Percentiles rank a stretch among this genome's conserved stretches.
Evolutionary conservation across 2,329 filamentous ascomycete species (phyloP).

Genomic region (Botrytis cinerea): DNA sequence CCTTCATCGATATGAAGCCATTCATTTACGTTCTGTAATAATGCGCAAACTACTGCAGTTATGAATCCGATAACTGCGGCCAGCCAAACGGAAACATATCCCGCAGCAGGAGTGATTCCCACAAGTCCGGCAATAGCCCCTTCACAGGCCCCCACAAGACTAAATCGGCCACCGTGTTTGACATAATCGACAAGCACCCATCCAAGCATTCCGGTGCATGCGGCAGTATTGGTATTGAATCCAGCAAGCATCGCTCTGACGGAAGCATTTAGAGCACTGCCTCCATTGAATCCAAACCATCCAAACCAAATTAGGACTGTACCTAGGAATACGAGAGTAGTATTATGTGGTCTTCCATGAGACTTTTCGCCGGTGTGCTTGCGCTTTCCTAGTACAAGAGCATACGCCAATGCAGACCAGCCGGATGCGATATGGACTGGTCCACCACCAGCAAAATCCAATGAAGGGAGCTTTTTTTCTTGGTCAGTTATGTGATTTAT

Average conservation of each 20-base stretch:
- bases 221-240: constrained; percentile 61
- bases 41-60: constrained; percentile 47
- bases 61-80: constrained; percentile 54
- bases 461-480: constrained; percentile 44
- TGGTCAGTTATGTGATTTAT: not conserved
- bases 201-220: constrained; percentile 54
- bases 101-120: constrained; percentile 59
- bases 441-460: constrained; percentile 46
- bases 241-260: constrained; percentile 56
- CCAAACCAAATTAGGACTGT: constrained; percentile 68
- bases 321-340: constrained; percentile 63
- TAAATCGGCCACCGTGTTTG: constrained; percentile 50
- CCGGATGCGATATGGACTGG: constrained; percentile 66
- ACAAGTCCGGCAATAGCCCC: constrained; percentile 59
- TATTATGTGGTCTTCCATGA: constrained; percentile 61
- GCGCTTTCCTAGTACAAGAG: constrained; percentile 62
- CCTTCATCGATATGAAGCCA: constrained; percentile 57
- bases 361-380: constrained; percentile 50
- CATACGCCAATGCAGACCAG: constrained; percentile 64
- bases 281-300: constrained; percentile 57
- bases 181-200: constrained; percentile 57
- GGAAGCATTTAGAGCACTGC: constrained; percentile 52
- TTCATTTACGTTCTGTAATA: constrained; percentile 50
- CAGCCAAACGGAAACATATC: constrained; percentile 55
- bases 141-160: constrained; percentile 53